Percentiles rank a stretch among this genome's conserved stretches.
These are phyloP conservation scores for Macadamia integrifolia DNA, from an alignment of 164 flowering plant species.

Conservation along the genomic window DNA sequence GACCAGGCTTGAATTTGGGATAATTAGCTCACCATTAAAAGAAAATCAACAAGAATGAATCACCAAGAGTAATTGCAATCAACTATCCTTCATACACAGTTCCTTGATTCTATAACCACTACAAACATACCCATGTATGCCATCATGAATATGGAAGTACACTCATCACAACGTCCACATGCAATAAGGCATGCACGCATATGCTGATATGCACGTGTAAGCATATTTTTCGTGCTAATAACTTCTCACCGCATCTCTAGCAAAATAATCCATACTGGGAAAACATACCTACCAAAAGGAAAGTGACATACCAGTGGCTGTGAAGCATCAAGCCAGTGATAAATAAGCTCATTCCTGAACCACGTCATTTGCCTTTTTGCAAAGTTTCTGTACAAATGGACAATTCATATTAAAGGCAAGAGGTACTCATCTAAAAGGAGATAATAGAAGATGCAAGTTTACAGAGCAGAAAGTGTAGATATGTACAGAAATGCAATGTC, in stretches of 20 bases:
- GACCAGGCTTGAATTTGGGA: not conserved
- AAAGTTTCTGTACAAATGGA: constrained; percentile 56
- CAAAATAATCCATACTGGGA: not conserved
- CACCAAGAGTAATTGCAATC: not conserved
- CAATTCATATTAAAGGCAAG: too few species aligned
- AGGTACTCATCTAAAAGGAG: too few species aligned
- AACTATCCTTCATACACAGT: not conserved
- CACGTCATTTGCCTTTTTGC: constrained; percentile 97
- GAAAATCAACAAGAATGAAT: not conserved
- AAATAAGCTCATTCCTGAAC: constrained; percentile 86
- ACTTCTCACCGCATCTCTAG: not conserved
- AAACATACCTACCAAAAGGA: not conserved
- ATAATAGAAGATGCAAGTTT: too few species aligned
- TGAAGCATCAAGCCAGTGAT: constrained; percentile 96
- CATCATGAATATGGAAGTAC: not conserved
- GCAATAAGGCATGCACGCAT: not conserved
- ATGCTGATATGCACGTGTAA: not conserved
- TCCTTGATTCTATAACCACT: not conserved
- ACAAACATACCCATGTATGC: not conserved
- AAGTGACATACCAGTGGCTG: constrained; percentile 60
- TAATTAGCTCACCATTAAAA: not conserved
- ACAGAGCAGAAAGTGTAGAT: too few species aligned
- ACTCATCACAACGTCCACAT: constrained; percentile 2
- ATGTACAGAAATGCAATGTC: too few species aligned
- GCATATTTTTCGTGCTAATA: not conserved